Conservation (phyloP, 208 protist genomes). For the Vickermania ingenoplastis region DNA sequence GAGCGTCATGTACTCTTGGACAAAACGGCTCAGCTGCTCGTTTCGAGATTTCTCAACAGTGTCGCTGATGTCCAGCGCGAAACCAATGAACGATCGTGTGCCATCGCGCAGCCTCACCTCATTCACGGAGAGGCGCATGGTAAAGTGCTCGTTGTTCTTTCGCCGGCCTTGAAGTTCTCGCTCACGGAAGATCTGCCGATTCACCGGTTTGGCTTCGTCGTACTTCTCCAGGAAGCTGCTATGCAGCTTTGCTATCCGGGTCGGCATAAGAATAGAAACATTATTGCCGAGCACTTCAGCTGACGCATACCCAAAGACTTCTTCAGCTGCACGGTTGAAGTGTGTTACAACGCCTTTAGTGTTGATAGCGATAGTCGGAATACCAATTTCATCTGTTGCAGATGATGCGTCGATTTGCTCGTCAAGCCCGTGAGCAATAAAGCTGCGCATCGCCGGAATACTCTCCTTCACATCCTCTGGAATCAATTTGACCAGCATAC, state of each 20-base stretch:
- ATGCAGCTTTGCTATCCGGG: conserved; percentile 15
- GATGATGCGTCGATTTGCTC: neutral
- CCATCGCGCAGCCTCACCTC: conserved; percentile 13
- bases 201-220: conserved; percentile 4
- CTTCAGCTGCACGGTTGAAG: conserved; percentile 17
- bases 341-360: conserved; percentile 1
- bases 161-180: conserved; percentile 6
- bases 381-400: neutral
- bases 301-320: conserved; percentile 16
- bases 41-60: conserved; percentile 6
- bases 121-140: conserved; percentile 14
- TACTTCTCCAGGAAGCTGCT: conserved; percentile 25
- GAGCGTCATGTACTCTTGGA: conserved; percentile 14
- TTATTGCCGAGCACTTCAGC: conserved; percentile 31
- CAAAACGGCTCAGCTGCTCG: conserved; percentile 14
- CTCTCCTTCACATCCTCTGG: conserved; percentile 11
- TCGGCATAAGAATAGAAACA: conserved; percentile 38
- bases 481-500: conserved; percentile 17
- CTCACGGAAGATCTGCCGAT: neutral
- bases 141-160: conserved; percentile 18
- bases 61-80: conserved; percentile 8
- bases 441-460: conserved; percentile 18
- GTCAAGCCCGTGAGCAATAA: conserved; percentile 1
- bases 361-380: conserved; percentile 6
- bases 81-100: conserved; percentile 9